Evolutionary conservation across 768 basidiomycete species (phyloP), one percentile per base, ranked within the genome.

Genomic region (Suillus subluteus): DNA sequence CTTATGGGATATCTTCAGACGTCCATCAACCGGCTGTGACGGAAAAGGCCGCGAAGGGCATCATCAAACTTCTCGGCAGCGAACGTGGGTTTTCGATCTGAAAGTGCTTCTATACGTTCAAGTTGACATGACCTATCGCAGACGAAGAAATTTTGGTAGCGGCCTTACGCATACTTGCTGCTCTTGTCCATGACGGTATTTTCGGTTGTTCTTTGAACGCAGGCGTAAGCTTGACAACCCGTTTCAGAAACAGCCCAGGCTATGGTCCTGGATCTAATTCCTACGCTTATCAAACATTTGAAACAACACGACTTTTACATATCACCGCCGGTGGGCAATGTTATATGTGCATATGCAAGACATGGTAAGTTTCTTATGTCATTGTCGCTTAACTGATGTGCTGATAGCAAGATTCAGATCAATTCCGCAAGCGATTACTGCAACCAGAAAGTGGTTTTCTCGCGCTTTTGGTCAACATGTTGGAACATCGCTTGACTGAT

Each of bases 281-380:
- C 64, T 32, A 23, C 12, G 9, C 38, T 65, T 21, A 48, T 52
- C n/a, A 46, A 52, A 21, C 65, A 32, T 13, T 40, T 62, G 37
- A 65, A 43, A 18, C 41, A 65, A n/a, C 38, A 50, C 6, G 65
- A 66, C 38, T 64, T 64, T 4, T 65, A 65, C 16, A 12, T 65
- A 35, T 50, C 63, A 5, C 65, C 63, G 18, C 63, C 65, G 26
- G 64, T 63, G 48, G 62, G 48, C 23, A 55, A 52, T 26, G 48
- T 63, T 4, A 64, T 66, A 46, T 54, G 63, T 23, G 63, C 62
- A 43, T 48, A 65, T 26, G 48, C 50, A 3, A 30, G 15, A 5
- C 23, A 62, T 3, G 23, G 65, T 66, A 41, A 41, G 38, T 30
- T 7, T 18, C 38, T 3, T 12, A 23, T 44, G n/a, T 12, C 9